Conservation (phyloP, 164 flowering plant species). For the Echeveria elegans region DNA sequence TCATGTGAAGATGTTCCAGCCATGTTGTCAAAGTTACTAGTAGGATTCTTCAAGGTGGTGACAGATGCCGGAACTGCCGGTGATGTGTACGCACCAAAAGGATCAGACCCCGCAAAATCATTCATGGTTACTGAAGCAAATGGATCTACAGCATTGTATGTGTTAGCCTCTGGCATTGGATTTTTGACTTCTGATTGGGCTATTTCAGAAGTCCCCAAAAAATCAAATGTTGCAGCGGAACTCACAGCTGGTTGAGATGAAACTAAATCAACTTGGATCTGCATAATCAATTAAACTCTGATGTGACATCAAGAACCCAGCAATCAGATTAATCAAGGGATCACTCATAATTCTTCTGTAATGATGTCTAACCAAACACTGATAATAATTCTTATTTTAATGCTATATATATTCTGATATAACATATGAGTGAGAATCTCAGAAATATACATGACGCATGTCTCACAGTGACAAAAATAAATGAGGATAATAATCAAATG, state of each 20-base stretch:
- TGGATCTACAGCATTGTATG: slow-evolving; percentile 46
- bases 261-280: slow-evolving; percentile 65
- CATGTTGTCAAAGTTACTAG: slow-evolving; percentile 15
- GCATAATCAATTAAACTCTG: slow-evolving; percentile 12
- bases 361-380: neutral
- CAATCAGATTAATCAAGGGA: neutral
- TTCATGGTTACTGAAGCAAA: slow-evolving; percentile 79
- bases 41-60: slow-evolving; percentile 24
- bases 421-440: neutral
- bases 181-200: slow-evolving; percentile 13
- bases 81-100: slow-evolving; percentile 64
- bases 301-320: neutral
- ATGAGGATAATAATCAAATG: no score
- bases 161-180: slow-evolving; percentile 24
- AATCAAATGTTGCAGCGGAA: slow-evolving; percentile 50
- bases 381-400: neutral
- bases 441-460: no score
- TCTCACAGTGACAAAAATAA: no score
- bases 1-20: slow-evolving; percentile 26
- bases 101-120: slow-evolving; percentile 67
- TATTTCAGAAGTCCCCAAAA: slow-evolving; percentile 49
- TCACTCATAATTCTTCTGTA: neutral
- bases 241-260: slow-evolving; percentile 42
- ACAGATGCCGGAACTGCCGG: slow-evolving; percentile 34
- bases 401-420: neutral